Evolutionary conservation across 306 rosid species (phyloP), one percentile per base, ranked within the genome.

Genomic region (Rubus idaeus): DNA sequence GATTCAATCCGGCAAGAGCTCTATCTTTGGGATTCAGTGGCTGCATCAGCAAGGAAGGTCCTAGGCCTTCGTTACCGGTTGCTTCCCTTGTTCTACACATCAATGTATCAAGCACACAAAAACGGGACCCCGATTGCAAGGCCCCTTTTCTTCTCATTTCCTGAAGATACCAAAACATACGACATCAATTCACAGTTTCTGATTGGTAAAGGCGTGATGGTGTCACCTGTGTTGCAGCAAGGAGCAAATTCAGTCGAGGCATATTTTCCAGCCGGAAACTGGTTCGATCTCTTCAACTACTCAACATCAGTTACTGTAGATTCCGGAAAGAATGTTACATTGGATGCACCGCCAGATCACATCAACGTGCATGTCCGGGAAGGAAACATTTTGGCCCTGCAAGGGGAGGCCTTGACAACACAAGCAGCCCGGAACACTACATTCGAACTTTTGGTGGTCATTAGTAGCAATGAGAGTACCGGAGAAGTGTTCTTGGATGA

Each of bases 71-170:
- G 95, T 3, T 94, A 91, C 40, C 87, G 88, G 63, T 88, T 94
- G 71, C 98, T 94, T 56, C 98, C 98, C 60, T 77, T 89, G 73
- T 87, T 90, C 70, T 94, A 94, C 91, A 88, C 98, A 26, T 76
- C 88, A 55, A 91, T 86, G 92, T 91, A 89, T 21, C 89, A 94
- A 79, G 92, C 98, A 76, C 88, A 83, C 62, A 76, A 69, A 56
- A 86, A 78, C 52, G 98, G 98, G 68, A 89, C 82, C 63, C 95
- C 98, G 1, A 94, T 94, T 56, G 98, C 89, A 5, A 61, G 98
- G 17, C 97, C 98, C 12, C 86, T 91, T 44, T 94, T 94, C 88
- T 94, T 94, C 86, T 90, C 98, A 16, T 94, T 94, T 89, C 97
- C 96, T 5, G 84, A 88, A 55, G 97, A 94, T 82, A 76, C 63